These are phyloP conservation scores for Mycosarcoma mackinlayi DNA, from an alignment of 1,284 basidiomycete genomes.

Conservation along the genomic window DNA sequence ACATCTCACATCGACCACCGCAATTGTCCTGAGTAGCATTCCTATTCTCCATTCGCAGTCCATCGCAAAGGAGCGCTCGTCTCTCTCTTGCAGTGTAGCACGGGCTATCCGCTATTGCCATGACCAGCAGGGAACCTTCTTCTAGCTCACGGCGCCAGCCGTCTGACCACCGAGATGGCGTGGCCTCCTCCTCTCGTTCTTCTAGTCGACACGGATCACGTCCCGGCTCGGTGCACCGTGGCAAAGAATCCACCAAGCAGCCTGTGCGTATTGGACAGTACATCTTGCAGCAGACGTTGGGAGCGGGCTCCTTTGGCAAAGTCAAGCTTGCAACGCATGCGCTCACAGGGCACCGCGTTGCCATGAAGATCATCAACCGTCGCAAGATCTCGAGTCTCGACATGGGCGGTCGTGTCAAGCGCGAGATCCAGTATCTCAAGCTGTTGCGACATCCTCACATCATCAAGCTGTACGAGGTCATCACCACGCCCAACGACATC, in stretches of 20 bases:
- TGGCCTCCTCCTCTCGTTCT: slow-evolving; percentile 30
- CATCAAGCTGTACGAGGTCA: slow-evolving; percentile 68
- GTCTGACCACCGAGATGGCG: slow-evolving; percentile 24
- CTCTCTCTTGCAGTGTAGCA: background rate
- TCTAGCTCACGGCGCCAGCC: slow-evolving; percentile 28
- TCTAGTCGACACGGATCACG: slow-evolving; percentile 34
- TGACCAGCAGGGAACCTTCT: slow-evolving; percentile 31
- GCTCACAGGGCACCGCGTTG: slow-evolving; percentile 92
- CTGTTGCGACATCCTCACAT: slow-evolving; percentile 67
- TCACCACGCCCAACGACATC: slow-evolving; percentile 66
- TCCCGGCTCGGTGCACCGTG: slow-evolving; percentile 27
- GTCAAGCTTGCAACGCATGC: slow-evolving; percentile 97
- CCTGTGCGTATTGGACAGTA: slow-evolving; percentile 66
- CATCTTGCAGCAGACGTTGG: slow-evolving; percentile 70
- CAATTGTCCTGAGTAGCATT: background rate
- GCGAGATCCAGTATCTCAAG: slow-evolving; percentile 74
- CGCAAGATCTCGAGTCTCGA: slow-evolving; percentile 90
- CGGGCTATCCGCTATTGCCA: background rate
- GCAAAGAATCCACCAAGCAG: slow-evolving; percentile 38
- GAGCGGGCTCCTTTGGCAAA: slow-evolving; percentile 91
- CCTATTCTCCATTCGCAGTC: background rate
- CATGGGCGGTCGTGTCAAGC: slow-evolving; percentile 77
- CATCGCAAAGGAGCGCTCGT: background rate
- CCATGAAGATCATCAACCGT: slow-evolving; percentile 97
- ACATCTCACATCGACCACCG: background rate